phyloP scores from a whole-genome alignment of 441 rosid species.

The Croton setiger region DNA sequence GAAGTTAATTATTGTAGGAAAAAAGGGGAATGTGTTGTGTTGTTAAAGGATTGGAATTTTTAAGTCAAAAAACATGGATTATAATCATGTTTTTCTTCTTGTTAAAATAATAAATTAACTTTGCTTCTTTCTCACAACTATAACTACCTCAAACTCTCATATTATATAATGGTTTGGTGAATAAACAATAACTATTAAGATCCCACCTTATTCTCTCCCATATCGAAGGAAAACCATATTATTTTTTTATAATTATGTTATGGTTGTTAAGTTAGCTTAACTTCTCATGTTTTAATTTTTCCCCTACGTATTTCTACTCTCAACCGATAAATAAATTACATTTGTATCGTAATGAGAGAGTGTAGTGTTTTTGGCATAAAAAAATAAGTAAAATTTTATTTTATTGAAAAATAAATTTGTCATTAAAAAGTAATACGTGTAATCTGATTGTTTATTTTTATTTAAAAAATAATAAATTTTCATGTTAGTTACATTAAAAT shows the following conservation, averaged over 20 bases:
- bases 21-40: slow-evolving; percentile 15
- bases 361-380: too few relatives aligned
- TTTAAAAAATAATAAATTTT: too few relatives aligned
- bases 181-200: neutral
- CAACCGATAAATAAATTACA: too few relatives aligned
- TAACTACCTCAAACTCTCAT: slow-evolving; percentile 34
- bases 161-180: slow-evolving; percentile 31
- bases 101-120: neutral
- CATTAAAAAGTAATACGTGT: too few relatives aligned
- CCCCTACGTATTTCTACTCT: too few relatives aligned
- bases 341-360: too few relatives aligned
- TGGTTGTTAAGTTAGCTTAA: slow-evolving; percentile 36
- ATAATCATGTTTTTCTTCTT: slow-evolving; percentile 27
- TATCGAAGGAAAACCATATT: neutral
- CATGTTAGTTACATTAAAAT: too few relatives aligned
- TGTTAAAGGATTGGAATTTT: slow-evolving; percentile 15
- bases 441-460: too few relatives aligned
- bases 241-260: slow-evolving; percentile 16
- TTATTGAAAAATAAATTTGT: too few relatives aligned
- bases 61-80: slow-evolving; percentile 24
- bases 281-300: neutral
- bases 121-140: slow-evolving; percentile 49
- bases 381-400: too few relatives aligned
- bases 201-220: slow-evolving; percentile 7
- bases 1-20: slow-evolving; percentile 28